Base-by-base conservation (phyloP, 2,329 filamentous ascomycete species). In the Shiraia bambusicola region DNA sequence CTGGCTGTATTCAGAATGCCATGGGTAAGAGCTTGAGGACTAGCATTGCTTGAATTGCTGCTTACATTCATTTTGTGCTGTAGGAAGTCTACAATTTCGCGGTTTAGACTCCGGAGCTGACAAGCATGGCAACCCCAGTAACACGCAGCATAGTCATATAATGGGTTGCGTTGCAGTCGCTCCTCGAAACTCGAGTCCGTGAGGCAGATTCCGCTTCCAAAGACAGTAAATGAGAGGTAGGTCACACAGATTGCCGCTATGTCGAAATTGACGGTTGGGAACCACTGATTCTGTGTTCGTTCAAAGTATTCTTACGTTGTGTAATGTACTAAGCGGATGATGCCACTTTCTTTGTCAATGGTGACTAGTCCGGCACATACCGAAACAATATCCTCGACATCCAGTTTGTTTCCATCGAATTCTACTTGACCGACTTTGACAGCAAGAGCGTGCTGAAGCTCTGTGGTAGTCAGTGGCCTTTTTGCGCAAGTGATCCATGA, bases 161-260 rank as follows among this genome's bases (percentile, higher is more conserved):
- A n/a, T n/a, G n/a, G n/a, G n/a, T n/a, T n/a, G n/a, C n/a, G n/a
- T n/a, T n/a, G n/a, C n/a, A n/a, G n/a, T n/a, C n/a, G n/a, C n/a
- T n/a, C n/a, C n/a, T n/a, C n/a, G n/a, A n/a, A n/a, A n/a, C n/a
- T n/a, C n/a, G n/a, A n/a, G n/a, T n/a, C n/a, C n/a, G n/a, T n/a
- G n/a, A n/a, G n/a, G n/a, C n/a, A n/a, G n/a, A n/a, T n/a, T n/a
- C n/a, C n/a, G n/a, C n/a, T n/a, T n/a, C n/a, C n/a, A n/a, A 67
- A 64, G 0, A 19, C 13, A n/a, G 53, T 44, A 28, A 66, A 61
- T 6, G 51, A 53, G 5, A 66, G 40, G 40, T 68, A 68, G 8
- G 53, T 58, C 22, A 66, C 40, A 35, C 59, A 66, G 14, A 40
- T 50, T 5, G 34, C 24, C 4, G 60, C 58, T 28, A 67, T 58